phyloP scores from a whole-genome alignment of 768 basidiomycete genomes.

The Arthromyces matolae region DNA sequence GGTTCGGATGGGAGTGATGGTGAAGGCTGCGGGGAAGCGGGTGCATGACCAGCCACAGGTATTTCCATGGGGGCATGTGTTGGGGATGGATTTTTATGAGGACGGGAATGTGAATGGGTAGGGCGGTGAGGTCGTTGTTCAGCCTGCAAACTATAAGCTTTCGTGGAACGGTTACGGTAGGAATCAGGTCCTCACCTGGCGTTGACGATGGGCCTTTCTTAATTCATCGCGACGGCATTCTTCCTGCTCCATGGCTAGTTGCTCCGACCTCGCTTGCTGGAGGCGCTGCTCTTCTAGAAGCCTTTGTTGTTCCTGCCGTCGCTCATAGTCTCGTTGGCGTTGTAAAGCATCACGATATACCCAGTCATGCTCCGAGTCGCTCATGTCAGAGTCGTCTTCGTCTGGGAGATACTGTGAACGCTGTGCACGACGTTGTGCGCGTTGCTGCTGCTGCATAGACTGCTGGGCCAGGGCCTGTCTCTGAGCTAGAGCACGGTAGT shows the following conservation, averaged over 20 bases:
- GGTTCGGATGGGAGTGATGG: conserved; percentile 6
- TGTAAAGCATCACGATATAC: conserved; percentile 30
- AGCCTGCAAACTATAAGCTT: not conserved
- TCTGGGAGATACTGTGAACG: conserved; percentile 37
- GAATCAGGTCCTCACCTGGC: conserved; percentile 8
- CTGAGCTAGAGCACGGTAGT: conserved; percentile 8
- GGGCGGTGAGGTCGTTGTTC: not conserved
- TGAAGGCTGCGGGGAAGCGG: conserved; percentile 3
- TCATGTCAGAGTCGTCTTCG: conserved; percentile 27
- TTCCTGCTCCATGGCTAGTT: conserved; percentile 10
- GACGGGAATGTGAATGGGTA: not conserved
- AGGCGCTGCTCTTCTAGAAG: conserved; percentile 3
- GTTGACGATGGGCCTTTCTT: conserved; percentile 9
- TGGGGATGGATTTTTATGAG: not conserved
- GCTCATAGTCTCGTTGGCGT: conserved; percentile 26
- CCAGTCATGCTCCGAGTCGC: conserved; percentile 29
- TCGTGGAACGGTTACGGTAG: conserved; percentile 2
- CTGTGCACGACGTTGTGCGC: conserved; percentile 25
- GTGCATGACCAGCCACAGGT: too few relatives aligned
- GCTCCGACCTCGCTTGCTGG: conserved; percentile 13
- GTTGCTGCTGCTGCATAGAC: conserved; percentile 15
- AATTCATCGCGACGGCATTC: conserved; percentile 8
- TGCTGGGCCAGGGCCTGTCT: conserved; percentile 19
- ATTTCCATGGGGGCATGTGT: too few relatives aligned
- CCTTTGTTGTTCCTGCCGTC: conserved; percentile 20